Base-by-base conservation (phyloP, 768 basidiomycete species). In the Gyrodon lividus region DNA sequence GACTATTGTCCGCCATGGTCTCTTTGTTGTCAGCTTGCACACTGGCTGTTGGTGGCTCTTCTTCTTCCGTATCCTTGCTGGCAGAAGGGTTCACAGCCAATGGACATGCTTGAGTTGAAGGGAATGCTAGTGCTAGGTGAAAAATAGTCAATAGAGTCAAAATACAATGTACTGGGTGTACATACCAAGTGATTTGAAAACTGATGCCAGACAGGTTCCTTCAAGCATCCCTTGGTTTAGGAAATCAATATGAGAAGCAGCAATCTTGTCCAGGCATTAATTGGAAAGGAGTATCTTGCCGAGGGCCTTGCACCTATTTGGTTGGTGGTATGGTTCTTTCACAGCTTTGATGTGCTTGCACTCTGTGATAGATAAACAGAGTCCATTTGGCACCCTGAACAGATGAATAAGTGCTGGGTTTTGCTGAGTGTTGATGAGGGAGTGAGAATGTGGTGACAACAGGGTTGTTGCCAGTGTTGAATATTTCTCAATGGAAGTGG, bases 281-380 rank as follows among this genome's bases (percentile, higher is more conserved):
- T 67, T 71, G 17, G 19, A 40, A 1, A 61, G 39, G 1, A 71
- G 64, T 66, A 72, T 72, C 44, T 71, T 66, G 2, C 48, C 40
- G 2, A 72, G 57, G 0, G 63, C 34, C 42, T 51, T 57, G 0
- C 40, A 43, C 23, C 19, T 38, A 45, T 57, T 71, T 1, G 70
- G 70, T 4, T 56, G 57, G 1, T 61, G 59, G 52, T 61, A 74
- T 4, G 69, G 71, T 35, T 68, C 33, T 46, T 72, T 72, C 9
- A 73, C 67, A 14, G 69, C 69, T 34, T 66, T 66, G 46, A 70
- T 70, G 37, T 69, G 70, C 40, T 66, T 66, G 1, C 63, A 65
- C 34, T 73, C 70, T 0, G 68, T 72, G 14, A 72, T 72, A 7
- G 69, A 72, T 0, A 64, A 67, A 46, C 72, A 70, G 3, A 72